Evolutionary conservation across 2,329 filamentous ascomycete species (phyloP), one percentile per base, ranked within the genome.

Genomic region (Fusarium sp.): DNA sequence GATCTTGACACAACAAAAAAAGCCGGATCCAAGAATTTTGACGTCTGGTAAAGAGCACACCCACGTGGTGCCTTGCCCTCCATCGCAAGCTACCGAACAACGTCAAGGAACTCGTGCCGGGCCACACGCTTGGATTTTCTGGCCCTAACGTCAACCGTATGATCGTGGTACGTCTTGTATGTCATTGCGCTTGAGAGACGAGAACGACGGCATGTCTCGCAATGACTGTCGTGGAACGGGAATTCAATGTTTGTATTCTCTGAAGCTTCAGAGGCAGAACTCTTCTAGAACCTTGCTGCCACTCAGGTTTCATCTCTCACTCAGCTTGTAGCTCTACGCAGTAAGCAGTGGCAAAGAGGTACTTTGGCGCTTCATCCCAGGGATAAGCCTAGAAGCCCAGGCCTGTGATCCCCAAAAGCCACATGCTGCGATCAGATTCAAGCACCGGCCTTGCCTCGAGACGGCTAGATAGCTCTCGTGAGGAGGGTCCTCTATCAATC

Each of bases 371-470:
- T 62, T 38, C 57, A 54, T 17, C 55, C 33, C 47, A 66, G 58
- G 76, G 76, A 75, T 73, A 49, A 78, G 77, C 74, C 76, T 41
- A 71, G 76, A 38, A 69, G 38, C 36, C 44, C 42, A 71, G 51
- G 68, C 73, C 72, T 77, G 73, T 78, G 73, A 78, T 78, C 73
- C 75, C 65, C 65, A 45, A 78, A 78, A 78, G 74, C 76, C 76
- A 78, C 76, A 61, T 69, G 69, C 68, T 77, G 72, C 74, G 75
- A 78, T 77, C 70, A 77, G 75, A 77, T 78, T 77, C 76, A 77
- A 74, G 51, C 59, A 61, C 64, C 63, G 42, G 68, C 52, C 59
- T 75, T 75, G 36, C 22, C 73, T 75, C 41, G 49, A 75, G 59
- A 58, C n/a, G 66, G 73, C 62, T 75, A 75, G 73, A 62, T 36